These are phyloP conservation scores for Pisolithus thermaeus DNA, from an alignment of 1,284 basidiomycete species.

Conservation along the genomic window DNA sequence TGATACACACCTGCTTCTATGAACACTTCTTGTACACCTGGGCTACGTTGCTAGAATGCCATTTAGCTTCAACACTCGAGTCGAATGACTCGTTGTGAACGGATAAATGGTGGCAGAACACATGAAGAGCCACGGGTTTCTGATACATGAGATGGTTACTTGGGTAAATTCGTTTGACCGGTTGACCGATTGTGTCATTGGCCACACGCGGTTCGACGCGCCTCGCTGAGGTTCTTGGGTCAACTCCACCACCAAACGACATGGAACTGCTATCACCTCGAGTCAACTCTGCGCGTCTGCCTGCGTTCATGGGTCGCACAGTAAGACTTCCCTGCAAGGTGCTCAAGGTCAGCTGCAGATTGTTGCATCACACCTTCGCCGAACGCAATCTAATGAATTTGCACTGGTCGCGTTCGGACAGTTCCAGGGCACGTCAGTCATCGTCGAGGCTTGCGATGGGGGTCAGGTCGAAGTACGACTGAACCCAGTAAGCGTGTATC, in stretches of 20 bases:
- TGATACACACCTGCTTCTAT: no score
- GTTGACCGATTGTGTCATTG: no score
- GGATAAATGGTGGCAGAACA: no score
- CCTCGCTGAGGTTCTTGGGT: no score
- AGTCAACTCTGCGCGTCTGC: slow-evolving; percentile 60
- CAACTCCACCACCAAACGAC: slow-evolving; percentile 22
- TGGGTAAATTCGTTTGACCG: no score
- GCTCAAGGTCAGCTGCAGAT: slow-evolving; percentile 40
- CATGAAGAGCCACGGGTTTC: no score
- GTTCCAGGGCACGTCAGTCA: slow-evolving; percentile 51
- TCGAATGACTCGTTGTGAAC: no score
- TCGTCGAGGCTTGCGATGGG: slow-evolving; percentile 68
- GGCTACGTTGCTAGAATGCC: no score
- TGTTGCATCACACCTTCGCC: background rate
- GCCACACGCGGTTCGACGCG: no score
- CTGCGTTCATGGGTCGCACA: slow-evolving; percentile 48
- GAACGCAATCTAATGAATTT: slow-evolving; percentile 1
- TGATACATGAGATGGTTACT: no score
- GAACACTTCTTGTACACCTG: no score
- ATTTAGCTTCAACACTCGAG: no score
- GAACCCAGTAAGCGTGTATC: slow-evolving; percentile 34
- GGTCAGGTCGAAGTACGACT: slow-evolving; percentile 61
- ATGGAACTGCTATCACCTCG: slow-evolving; percentile 47
- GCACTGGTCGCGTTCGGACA: slow-evolving; percentile 20
- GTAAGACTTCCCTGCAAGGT: slow-evolving; percentile 74